These are phyloP conservation scores for Potentilla sterilis DNA, from an alignment of 306 rosid species.

Conservation along the genomic window DNA sequence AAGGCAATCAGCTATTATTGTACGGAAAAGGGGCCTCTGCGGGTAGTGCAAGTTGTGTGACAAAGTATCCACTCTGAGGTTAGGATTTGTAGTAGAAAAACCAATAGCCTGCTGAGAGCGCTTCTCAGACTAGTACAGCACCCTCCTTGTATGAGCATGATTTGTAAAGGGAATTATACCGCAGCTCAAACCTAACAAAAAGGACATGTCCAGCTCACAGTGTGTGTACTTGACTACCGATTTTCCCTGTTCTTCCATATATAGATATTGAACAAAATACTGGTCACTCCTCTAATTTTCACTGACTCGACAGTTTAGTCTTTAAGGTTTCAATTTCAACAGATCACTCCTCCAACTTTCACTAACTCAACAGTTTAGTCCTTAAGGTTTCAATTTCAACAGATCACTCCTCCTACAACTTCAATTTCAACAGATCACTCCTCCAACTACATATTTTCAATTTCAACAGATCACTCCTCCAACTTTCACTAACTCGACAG, in stretches of 20 bases:
- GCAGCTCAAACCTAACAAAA: slow-evolving; percentile 78
- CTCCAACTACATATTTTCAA: too few species aligned
- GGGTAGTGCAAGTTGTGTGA: slow-evolving; percentile 85
- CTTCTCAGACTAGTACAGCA: slow-evolving; percentile 85
- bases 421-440: too few species aligned
- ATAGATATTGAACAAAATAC: too few species aligned
- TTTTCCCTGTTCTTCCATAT: slow-evolving; percentile 52
- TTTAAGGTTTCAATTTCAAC: too few species aligned
- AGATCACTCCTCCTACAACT: too few species aligned
- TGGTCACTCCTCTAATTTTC: too few species aligned
- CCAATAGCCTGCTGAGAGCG: slow-evolving; percentile 98
- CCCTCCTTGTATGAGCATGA: slow-evolving; percentile 96
- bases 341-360: too few species aligned
- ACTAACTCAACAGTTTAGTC: too few species aligned
- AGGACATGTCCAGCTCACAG: slow-evolving; percentile 91
- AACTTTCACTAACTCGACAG: too few species aligned
- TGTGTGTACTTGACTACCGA: slow-evolving; percentile 59
- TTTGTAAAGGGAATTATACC: slow-evolving; percentile 85
- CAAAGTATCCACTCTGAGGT: slow-evolving; percentile 83
- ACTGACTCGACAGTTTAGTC: too few species aligned
- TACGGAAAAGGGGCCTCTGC: slow-evolving; percentile 79
- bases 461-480: too few species aligned
- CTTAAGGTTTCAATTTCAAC: too few species aligned
- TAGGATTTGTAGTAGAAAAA: slow-evolving; percentile 62
- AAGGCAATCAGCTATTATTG: slow-evolving; percentile 77